A percentile compares a stretch with the other conserved stretches of the same genome.
Evolutionary conservation across 345 rosid genomes (phyloP).

Genomic region (Lenwebbia sp.): DNA sequence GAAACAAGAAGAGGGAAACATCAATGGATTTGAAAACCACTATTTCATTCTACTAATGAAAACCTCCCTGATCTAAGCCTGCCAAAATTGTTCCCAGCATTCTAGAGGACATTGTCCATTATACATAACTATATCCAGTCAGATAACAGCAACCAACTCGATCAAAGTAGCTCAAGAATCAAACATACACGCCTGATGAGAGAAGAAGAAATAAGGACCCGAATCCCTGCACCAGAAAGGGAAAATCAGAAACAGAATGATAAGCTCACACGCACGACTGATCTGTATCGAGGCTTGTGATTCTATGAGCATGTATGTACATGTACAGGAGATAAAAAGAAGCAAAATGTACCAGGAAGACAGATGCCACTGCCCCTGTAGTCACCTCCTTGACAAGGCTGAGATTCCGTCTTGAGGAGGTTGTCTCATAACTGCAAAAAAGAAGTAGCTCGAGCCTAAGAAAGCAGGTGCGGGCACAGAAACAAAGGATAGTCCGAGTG

Average conservation of each 20-base stretch:
- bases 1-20: background rate
- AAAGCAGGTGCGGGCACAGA: background rate
- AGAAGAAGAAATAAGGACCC: constrained; percentile 90
- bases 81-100: background rate
- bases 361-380: constrained; percentile 66
- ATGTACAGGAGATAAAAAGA: background rate
- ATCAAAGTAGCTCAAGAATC: constrained; percentile 1
- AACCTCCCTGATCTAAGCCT: background rate
- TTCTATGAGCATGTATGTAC: background rate
- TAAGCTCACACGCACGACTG: background rate
- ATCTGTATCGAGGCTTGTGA: background rate
- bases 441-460: background rate
- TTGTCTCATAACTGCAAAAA: constrained; percentile 69
- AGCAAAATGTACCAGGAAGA: constrained; percentile 52
- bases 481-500: background rate
- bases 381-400: constrained; percentile 64
- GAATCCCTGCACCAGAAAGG: constrained; percentile 59
- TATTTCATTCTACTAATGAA: background rate
- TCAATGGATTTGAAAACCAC: background rate
- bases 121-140: background rate
- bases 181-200: constrained; percentile 83
- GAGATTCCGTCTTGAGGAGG: constrained; percentile 65
- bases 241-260: background rate
- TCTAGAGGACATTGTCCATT: background rate
- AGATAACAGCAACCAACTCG: background rate